These are phyloP conservation scores for Aspergillus fischeri DNA, from an alignment of 2,329 filamentous ascomycete species.

Conservation along the genomic window DNA sequence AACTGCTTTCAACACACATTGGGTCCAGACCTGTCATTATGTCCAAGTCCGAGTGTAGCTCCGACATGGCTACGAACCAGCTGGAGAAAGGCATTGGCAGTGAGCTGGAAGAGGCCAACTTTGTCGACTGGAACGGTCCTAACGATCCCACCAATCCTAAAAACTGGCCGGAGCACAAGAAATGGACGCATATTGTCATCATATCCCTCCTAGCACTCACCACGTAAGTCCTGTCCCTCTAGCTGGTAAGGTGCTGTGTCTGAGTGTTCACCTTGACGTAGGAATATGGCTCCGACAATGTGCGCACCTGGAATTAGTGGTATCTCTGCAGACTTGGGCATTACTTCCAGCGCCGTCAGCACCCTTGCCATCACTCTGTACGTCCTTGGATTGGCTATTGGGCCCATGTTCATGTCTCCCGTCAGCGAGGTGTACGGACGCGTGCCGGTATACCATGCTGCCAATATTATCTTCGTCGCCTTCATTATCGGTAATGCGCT, in stretches of 20 bases:
- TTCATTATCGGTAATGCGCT: conserved; percentile 54
- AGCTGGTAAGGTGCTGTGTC: background rate
- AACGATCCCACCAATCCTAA: conserved; percentile 24
- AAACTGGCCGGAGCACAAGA: conserved; percentile 25
- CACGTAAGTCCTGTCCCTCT: conserved; percentile 9
- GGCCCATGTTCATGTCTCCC: conserved; percentile 33
- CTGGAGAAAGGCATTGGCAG: conserved; percentile 9
- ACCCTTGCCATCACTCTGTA: conserved; percentile 55
- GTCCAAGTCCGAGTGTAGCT: background rate
- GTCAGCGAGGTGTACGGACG: conserved; percentile 32
- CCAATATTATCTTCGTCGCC: conserved; percentile 56
- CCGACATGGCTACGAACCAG: conserved; percentile 1
- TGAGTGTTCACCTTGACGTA: conserved; percentile 13
- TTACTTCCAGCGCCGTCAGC: conserved; percentile 41
- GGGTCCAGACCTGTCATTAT: no score
- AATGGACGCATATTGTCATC: conserved; percentile 23
- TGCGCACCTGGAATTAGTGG: conserved; percentile 54
- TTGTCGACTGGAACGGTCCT: conserved; percentile 32
- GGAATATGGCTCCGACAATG: conserved; percentile 53
- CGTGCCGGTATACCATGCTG: conserved; percentile 49
- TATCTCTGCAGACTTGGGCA: conserved; percentile 50
- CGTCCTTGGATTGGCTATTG: conserved; percentile 38
- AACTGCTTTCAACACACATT: no score
- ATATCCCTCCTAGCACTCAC: conserved; percentile 16
- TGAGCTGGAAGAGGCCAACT: background rate